A percentile compares a stretch with the other conserved stretches of the same genome.
Evolutionary conservation across 306 rosid genomes (phyloP).

Genomic region (Quercus suber): DNA sequence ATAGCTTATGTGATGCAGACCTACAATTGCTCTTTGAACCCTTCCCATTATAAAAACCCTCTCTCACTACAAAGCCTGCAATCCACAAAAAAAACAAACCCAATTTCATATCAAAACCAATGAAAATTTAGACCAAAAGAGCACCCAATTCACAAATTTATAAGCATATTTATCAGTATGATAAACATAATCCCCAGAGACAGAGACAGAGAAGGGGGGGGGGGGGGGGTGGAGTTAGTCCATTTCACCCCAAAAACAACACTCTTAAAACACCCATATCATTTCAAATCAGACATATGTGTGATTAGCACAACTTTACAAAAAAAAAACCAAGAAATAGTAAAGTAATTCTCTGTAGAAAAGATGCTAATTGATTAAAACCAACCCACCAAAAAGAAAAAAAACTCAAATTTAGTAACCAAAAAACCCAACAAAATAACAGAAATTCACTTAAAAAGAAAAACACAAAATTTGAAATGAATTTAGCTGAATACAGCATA

Average conservation of each 20-base stretch:
- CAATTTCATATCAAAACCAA: constrained; percentile 22
- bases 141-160: constrained; percentile 16
- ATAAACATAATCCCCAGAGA: constrained; percentile 21
- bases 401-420: background rate
- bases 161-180: constrained; percentile 19
- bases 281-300: background rate
- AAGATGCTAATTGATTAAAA: background rate
- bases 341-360: background rate
- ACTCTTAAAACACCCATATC: background rate
- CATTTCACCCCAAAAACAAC: background rate
- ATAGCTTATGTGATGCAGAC: constrained; percentile 84
- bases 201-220: background rate
- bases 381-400: background rate
- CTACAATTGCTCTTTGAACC: constrained; percentile 86
- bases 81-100: constrained; percentile 28
- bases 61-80: constrained; percentile 27
- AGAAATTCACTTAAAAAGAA: background rate
- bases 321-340: background rate
- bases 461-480: background rate
- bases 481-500: background rate
- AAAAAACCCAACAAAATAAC: background rate
- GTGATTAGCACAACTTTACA: background rate
- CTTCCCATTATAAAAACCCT: constrained; percentile 64
- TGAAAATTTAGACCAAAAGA: background rate
- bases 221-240: background rate